Conservation (phyloP, 179 eudicot species). For the Carnegiea gigantea region DNA sequence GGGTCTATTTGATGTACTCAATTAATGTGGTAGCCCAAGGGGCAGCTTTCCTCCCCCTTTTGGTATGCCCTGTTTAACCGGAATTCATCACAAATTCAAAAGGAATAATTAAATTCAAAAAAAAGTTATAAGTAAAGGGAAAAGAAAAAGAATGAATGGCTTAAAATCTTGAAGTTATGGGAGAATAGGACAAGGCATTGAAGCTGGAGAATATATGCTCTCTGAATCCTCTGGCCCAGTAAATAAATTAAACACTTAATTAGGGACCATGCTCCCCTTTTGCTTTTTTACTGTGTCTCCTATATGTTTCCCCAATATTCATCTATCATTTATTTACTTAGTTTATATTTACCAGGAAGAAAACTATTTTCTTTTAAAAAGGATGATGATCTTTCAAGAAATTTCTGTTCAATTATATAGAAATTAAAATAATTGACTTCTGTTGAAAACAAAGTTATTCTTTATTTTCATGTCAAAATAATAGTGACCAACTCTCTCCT, state of each 20-base stretch:
- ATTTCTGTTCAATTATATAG: no score
- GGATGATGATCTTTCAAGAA: no score
- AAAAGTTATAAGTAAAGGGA: constrained; percentile 21
- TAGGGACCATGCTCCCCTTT: constrained; percentile 21
- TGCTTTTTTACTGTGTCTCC: constrained; percentile 16
- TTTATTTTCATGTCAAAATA: no score
- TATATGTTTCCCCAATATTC: constrained; percentile 2
- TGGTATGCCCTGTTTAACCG: neutral
- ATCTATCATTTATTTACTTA: neutral
- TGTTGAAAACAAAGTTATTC: no score
- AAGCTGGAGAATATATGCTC: constrained; percentile 43
- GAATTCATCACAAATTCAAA: neutral
- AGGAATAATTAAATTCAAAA: neutral
- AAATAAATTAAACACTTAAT: constrained; percentile 32
- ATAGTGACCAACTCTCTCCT: no score
- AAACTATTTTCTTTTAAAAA: neutral
- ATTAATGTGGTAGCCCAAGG: no score
- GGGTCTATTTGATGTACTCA: no score
- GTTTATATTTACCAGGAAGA: neutral
- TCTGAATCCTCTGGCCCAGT: constrained; percentile 27
- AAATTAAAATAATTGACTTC: no score
- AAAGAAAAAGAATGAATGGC: constrained; percentile 32
- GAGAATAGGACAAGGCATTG: constrained; percentile 38
- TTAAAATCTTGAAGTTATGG: constrained; percentile 25
- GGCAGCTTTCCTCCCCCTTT: no score